Evolutionary conservation across 2,329 filamentous ascomycete species (phyloP).

Genomic region (Nectriaceae sp.): DNA sequence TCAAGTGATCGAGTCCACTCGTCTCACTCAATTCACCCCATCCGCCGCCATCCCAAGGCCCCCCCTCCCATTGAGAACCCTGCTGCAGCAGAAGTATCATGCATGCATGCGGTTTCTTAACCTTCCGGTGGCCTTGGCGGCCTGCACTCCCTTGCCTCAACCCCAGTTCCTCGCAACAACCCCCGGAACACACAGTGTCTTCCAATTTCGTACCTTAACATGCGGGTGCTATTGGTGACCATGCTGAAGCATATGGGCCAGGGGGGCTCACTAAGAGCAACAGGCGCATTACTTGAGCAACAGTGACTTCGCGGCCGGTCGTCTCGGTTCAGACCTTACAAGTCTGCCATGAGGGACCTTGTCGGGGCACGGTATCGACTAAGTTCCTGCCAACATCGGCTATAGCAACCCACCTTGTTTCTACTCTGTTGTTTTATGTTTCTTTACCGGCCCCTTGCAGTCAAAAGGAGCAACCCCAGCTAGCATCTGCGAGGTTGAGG

Average conservation of each 20-base stretch:
- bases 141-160: conserved; percentile 13
- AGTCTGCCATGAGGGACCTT: neutral
- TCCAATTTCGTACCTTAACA: neutral
- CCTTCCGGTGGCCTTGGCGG: conserved; percentile 18
- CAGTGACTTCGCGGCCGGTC: neutral
- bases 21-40: neutral
- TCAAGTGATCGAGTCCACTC: neutral
- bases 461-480: too few species aligned
- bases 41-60: conserved; percentile 8
- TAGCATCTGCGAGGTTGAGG: too few species aligned
- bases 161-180: conserved; percentile 24
- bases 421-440: conserved; percentile 27
- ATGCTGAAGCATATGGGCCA: neutral
- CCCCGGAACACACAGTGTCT: conserved; percentile 14
- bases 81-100: conserved; percentile 4
- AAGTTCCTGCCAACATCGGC: conserved; percentile 18
- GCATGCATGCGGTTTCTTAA: conserved; percentile 22
- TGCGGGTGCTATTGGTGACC: neutral
- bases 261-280: neutral
- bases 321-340: neutral
- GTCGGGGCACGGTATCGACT: neutral
- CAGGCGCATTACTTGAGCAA: neutral
- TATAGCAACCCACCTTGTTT: conserved; percentile 22
- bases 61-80: conserved; percentile 10
- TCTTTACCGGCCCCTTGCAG: conserved; percentile 20